A percentile compares a stretch with the other conserved stretches of the same genome.
Evolutionary conservation across 805 yeast species (phyloP).

Genomic region (Saccharomyces paradoxus): DNA sequence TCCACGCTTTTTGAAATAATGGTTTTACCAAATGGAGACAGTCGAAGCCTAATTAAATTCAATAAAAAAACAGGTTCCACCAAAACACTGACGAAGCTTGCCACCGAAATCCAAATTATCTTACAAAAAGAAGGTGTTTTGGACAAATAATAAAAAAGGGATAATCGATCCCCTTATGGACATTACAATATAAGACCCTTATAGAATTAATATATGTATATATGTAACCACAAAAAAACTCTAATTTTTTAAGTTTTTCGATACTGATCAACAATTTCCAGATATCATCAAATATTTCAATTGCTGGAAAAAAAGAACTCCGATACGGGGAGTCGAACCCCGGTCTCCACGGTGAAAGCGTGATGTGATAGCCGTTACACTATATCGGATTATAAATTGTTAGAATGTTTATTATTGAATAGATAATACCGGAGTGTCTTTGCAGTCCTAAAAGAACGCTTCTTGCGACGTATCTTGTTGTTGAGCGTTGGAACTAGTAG

Average conservation of each 20-base stretch:
- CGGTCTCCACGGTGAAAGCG: background rate
- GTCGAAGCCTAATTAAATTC: constrained; percentile 44
- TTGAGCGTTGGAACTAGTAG: too few relatives aligned
- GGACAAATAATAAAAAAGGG: background rate
- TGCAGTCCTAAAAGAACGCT: too few relatives aligned
- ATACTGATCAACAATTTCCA: background rate
- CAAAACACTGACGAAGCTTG: constrained; percentile 49
- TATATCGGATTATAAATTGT: background rate
- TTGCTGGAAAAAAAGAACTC: background rate
- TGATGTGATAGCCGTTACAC: background rate
- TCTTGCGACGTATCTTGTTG: too few relatives aligned
- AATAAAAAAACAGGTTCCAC: constrained; percentile 55
- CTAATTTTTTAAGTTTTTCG: background rate
- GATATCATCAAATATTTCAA: too few relatives aligned
- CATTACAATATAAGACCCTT: background rate
- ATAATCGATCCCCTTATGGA: background rate
- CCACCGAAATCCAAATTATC: constrained; percentile 53
- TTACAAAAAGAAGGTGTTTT: constrained; percentile 50
- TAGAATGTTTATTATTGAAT: background rate
- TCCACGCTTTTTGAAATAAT: constrained; percentile 53
- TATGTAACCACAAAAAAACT: background rate
- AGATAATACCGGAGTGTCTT: too few relatives aligned
- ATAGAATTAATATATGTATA: background rate
- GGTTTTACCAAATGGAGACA: constrained; percentile 37
- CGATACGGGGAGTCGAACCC: background rate